Evolutionary conservation across 2,329 filamentous ascomycete species (phyloP).

Genomic region (Alternaria triticina): DNA sequence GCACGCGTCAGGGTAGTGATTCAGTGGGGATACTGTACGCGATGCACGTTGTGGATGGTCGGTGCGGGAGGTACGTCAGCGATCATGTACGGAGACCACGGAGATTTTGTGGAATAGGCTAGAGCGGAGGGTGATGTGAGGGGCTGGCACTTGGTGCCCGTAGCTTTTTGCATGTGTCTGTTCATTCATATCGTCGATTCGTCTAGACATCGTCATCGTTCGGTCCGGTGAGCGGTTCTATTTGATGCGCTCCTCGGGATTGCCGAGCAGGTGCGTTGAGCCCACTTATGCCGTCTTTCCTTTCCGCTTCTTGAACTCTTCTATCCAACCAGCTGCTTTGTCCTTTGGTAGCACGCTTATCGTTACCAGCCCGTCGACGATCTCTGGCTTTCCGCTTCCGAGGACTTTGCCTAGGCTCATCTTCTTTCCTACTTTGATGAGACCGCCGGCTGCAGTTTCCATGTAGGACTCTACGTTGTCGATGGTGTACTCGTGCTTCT

Average conservation of each 20-base stretch:
- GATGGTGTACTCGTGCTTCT: constrained; percentile 67
- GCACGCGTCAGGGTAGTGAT: background rate
- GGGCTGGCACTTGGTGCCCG: background rate
- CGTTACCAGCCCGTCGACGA: constrained; percentile 83
- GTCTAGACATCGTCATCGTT: background rate
- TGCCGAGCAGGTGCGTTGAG: background rate
- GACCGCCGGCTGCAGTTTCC: constrained; percentile 78
- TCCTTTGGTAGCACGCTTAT: constrained; percentile 81
- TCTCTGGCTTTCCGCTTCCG: constrained; percentile 76
- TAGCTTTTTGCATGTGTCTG: background rate
- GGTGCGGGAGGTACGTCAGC: background rate
- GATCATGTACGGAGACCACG: background rate
- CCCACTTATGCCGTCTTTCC: constrained; percentile 17
- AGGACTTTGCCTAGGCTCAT: constrained; percentile 77
- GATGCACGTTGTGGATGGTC: background rate
- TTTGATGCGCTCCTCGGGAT: background rate
- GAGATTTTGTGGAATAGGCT: background rate
- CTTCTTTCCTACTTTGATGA: constrained; percentile 91
- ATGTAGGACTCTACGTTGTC: constrained; percentile 83
- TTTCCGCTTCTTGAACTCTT: constrained; percentile 79
- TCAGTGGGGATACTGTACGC: background rate
- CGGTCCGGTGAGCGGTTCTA: background rate
- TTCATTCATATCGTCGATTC: background rate
- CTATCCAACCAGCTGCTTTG: constrained; percentile 76
- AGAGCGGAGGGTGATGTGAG: background rate